Base-by-base conservation (phyloP, 2,329 filamentous ascomycete genomes). In the Lithohypha guttulata region DNA sequence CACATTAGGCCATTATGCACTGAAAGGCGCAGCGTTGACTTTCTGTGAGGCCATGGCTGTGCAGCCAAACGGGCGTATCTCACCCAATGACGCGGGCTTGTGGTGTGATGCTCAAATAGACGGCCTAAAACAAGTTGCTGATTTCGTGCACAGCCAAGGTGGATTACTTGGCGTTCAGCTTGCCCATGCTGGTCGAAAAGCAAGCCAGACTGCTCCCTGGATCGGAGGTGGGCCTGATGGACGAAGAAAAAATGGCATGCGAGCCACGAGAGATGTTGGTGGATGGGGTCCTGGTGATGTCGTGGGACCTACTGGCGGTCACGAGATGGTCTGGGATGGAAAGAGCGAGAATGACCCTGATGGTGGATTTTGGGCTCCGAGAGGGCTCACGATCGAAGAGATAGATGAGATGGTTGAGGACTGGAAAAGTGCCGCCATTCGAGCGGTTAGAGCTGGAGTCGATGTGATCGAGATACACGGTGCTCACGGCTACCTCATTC, bases 381-480 rank as follows among this genome's bases (percentile, higher is more conserved):
- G 39, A 33, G 46, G 42, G 10, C 27, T 62, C 43, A 62, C 53
- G 2, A 34, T 48, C 21, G 32, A 36, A n/a, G 49, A 51, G 11
- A 42, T 45, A 21, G 43, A 47, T 3, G 57, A 60, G 14, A 56
- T 60, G 35, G 56, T 58, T 34, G 20, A 42, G n/a, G 51, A 55
- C 26, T 59, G 55, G 55, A 56, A 42, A 17, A 38, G 29, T 42
- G 66, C 74, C 0, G 68, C 73, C 0, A 64, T 67, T 48, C 64
- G 78, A 25, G 71, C 84, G 1, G 59, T 87, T 3, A 64, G 73
- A 45, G 79, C 77, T 1, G 85, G 84, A 0, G 73, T 84, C 34
- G 84, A 93, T 55, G 72, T 78, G 6, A 77, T 93, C 42, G 84
- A 93, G 57, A 75, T 93, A 35, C 84, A 91, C 62, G 73, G 71